Base-by-base conservation (phyloP, 2,329 filamentous ascomycete genomes). In the Dactylellina cionopaga region DNA sequence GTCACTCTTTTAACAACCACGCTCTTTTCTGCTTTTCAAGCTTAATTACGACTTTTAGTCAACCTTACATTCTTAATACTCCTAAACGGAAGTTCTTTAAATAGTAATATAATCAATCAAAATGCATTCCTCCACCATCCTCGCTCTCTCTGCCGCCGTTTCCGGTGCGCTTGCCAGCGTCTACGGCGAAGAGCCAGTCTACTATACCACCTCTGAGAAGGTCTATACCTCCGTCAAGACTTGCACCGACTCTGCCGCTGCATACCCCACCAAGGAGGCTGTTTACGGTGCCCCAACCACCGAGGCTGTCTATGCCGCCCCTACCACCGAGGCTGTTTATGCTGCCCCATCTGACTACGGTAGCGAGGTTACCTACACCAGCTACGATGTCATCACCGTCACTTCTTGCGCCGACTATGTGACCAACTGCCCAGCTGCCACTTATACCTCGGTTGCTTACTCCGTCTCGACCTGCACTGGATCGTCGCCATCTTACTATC, bases 51-150 rank as follows among this genome's bases (percentile, higher is more conserved):
- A 69, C 56, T 70, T 56, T 58, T 58, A 66, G 43, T 58, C 62
- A 64, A 60, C 31, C n/a, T 64, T 71, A 64, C 58, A 71, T 71
- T 71, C 66, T 69, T 64, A 71, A 71, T 64, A 54, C 55, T 64
- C 66, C 58, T 71, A 33, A 63, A 71, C 56, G 66, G 58, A 71
- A 25, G 47, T 69, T 11, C 31, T 47, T 63, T 63, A 63, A 71
- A 58, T 59, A 63, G 51, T 71, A 63, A 63, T 63, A 55, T 71
- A 62, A 70, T 63, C 56, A 51, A 62, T 59, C 58, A 64, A 54
- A 71, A 71, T 71, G 66, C 66, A 63, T 71, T 71, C 64, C 66
- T 25, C 66, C 47, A 71, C 66, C 43, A 3, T 71, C 49, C 39
- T 63, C 58, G 66, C 66, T 46, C 63, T 58, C 58, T 63, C 66